These are phyloP conservation scores for Theobroma cacao DNA, from an alignment of 345 rosid species.

Conservation along the genomic window DNA sequence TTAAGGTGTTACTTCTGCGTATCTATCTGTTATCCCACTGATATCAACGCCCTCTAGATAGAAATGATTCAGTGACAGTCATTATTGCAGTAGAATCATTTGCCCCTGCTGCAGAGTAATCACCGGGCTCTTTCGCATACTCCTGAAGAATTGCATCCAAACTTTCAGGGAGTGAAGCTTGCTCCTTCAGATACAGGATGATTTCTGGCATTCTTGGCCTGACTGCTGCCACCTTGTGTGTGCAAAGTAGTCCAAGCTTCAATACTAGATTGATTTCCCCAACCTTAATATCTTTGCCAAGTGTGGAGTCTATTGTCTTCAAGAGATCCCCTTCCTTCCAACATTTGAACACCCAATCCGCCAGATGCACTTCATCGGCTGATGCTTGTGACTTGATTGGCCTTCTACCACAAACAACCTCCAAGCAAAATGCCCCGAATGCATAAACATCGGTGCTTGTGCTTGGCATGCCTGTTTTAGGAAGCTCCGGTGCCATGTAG, in stretches of 20 bases:
- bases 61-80: too few species aligned
- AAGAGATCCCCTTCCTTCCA: conserved; percentile 38
- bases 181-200: conserved; percentile 18
- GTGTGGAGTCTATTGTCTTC: conserved; percentile 22
- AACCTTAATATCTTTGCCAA: conserved; percentile 12
- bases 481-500: conserved; percentile 37
- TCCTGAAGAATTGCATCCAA: too few species aligned
- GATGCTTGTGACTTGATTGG: conserved; percentile 19
- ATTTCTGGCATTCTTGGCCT: conserved; percentile 32
- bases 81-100: too few species aligned
- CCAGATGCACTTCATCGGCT: conserved; percentile 18
- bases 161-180: too few species aligned
- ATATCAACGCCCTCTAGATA: too few species aligned
- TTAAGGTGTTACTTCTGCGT: too few species aligned
- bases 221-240: conserved; percentile 16
- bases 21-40: too few species aligned
- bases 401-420: conserved; percentile 46
- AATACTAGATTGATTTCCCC: conserved; percentile 26
- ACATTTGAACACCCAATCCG: conserved; percentile 32
- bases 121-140: too few species aligned
- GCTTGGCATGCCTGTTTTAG: conserved; percentile 39
- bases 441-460: conserved; percentile 41
- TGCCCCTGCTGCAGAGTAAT: too few species aligned
- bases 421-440: conserved; percentile 40
- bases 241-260: conserved; percentile 38